Evolutionary conservation across 306 rosid species (phyloP).

Genomic region (Purshia tridentata): DNA sequence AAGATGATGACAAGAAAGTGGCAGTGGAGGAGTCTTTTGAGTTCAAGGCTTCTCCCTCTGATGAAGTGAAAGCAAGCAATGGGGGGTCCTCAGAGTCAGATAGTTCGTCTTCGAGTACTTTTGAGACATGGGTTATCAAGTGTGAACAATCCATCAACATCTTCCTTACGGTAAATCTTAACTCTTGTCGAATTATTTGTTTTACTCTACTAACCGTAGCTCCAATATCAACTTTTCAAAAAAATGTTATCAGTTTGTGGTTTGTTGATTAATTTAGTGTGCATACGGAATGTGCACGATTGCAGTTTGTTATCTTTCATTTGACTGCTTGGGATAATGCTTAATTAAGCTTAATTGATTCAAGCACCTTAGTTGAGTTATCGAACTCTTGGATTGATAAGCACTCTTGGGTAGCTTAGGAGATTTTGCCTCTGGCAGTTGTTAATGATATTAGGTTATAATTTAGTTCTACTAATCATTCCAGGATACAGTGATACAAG

Average conservation of each 20-base stretch:
- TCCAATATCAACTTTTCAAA: conserved; percentile 3
- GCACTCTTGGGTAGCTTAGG: no score
- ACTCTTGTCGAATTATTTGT: neutral
- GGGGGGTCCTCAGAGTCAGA: conserved; percentile 17
- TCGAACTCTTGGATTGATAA: neutral
- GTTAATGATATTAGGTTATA: conserved; percentile 5
- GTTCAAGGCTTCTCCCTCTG: conserved; percentile 42
- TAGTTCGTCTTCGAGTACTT: conserved; percentile 39
- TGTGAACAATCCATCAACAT: conserved; percentile 75
- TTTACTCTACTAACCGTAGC: neutral
- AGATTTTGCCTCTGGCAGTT: conserved; percentile 4
- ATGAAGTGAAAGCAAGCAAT: conserved; percentile 24
- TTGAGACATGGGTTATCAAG: conserved; percentile 62
- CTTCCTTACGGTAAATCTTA: conserved; percentile 67
- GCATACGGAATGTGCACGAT: neutral
- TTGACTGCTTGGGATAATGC: neutral
- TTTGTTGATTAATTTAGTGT: neutral
- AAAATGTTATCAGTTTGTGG: neutral
- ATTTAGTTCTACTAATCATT: conserved; percentile 29
- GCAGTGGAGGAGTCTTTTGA: conserved; percentile 52
- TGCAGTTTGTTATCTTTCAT: neutral
- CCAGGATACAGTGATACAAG: conserved; percentile 85
- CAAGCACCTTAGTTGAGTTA: neutral
- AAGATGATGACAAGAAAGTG: conserved; percentile 71
- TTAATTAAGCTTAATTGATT: neutral